Base-by-base conservation (phyloP, 2,329 filamentous ascomycete species). In the Diaporthe citriasiana region DNA sequence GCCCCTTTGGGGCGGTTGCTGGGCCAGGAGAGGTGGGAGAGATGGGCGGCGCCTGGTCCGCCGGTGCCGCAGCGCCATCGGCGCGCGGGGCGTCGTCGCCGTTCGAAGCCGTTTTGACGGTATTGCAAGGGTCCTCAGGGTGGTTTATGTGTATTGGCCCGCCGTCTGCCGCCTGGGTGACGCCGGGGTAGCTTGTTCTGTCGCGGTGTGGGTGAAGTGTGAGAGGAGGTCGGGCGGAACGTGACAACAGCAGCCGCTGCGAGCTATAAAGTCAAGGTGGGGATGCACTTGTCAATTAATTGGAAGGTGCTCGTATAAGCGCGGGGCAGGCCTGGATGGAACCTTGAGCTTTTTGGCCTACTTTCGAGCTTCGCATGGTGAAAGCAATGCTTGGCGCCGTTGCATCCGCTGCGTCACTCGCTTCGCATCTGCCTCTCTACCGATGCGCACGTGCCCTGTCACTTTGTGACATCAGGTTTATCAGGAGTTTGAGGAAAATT, bases 21-120 rank as follows among this genome's bases (percentile, higher is more conserved):
- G 80, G 77, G 68, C 70, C 69, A 51, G 74, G 75, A 33, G 75
- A 76, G 38, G 68, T 76, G n/a, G 75, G 75, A 40, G 75, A 72
- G 25, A 74, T n/a, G 59, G 25, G 65, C 75, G 35, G 74, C 70
- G 76, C 76, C 72, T 77, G 75, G 73, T 78, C 75, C 60, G 73
- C 65, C 47, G 71, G 55, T 66, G 71, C 63, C 70, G 74, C 71
- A 69, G 70, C 71, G 66, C 66, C 75, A 72, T 76, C 74, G 55
- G 81, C 79, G 80, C 78, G 79, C 77, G 82, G 81, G 77, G 79
- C 69, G 76, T 82, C 78, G 77, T 85, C 82, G 70, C 80, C 79
- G 78, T 79, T 80, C 78, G 85, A 85, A 76, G 81, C 81, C 86
- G 86, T 85, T 80, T 85, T 86, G 83, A 78, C 82, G 83, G 82